These are phyloP conservation scores for Neurospora sp. DNA, from an alignment of 495 filamentous ascomycete genomes.

Conservation along the genomic window DNA sequence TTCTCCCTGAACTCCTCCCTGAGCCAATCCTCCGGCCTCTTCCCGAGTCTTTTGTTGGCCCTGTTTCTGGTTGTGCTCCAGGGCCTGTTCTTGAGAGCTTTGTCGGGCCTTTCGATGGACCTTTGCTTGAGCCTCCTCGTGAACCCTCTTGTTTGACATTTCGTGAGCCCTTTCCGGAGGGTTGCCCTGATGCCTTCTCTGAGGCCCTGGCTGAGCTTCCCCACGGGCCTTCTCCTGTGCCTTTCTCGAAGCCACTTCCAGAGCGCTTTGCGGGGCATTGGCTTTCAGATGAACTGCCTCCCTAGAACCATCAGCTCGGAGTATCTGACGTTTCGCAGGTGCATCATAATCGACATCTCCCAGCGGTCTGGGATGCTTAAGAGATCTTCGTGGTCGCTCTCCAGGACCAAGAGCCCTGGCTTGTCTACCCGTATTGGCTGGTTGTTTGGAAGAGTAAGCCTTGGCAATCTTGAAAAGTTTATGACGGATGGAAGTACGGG, in stretches of 20 bases:
- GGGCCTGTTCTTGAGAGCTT: neutral
- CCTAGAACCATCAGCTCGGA: neutral
- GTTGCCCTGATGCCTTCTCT: neutral
- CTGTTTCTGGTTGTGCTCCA: neutral
- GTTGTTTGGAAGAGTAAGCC: neutral
- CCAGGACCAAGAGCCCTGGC: neutral
- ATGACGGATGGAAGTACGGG: neutral
- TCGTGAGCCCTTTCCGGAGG: neutral
- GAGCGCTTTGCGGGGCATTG: neutral
- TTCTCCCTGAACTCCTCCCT: neutral
- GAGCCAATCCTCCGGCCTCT: neutral
- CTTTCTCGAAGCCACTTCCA: neutral
- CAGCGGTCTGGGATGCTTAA: neutral
- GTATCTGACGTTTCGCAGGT: neutral
- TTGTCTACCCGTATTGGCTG: neutral
- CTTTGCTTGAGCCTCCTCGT: neutral
- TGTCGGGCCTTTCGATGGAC: neutral
- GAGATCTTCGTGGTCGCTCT: neutral
- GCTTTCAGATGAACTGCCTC: neutral
- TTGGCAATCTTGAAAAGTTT: neutral
- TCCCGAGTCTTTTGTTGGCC: neutral
- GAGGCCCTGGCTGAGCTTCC: neutral
- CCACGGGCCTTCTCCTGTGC: neutral
- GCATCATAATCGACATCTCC: neutral
- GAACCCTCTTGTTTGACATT: neutral